Conservation (phyloP, 2,329 filamentous ascomycete genomes). For the Exophiala bonariae region DNA sequence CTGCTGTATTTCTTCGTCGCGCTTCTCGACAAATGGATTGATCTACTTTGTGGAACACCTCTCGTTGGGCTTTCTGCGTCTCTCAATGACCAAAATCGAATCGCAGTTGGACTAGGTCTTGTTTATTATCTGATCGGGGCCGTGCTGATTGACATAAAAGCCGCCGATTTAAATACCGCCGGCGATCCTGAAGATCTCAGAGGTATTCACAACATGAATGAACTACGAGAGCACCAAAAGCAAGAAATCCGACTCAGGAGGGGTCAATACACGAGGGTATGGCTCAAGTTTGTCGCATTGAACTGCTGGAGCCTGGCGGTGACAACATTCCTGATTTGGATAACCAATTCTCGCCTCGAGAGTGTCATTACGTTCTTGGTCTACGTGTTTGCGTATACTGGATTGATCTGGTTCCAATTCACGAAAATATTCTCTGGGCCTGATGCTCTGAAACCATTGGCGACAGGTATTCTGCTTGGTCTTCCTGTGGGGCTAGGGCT, state of each 20-base stretch:
- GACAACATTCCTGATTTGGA: constrained; percentile 53
- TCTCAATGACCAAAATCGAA: constrained; percentile 39
- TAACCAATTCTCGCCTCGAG: constrained; percentile 44
- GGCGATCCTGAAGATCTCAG: constrained; percentile 44
- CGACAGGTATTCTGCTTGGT: constrained; percentile 47
- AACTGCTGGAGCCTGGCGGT: constrained; percentile 55
- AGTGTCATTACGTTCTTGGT: constrained; percentile 52
- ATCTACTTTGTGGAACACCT: constrained; percentile 46
- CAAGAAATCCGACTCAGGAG: constrained; percentile 48
- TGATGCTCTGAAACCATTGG: constrained; percentile 48
- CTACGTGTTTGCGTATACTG: constrained; percentile 52
- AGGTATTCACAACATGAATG: constrained; percentile 41
- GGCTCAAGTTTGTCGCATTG: constrained; percentile 51
- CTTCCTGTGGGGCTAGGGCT: constrained; percentile 49
- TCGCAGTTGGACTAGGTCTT: constrained; percentile 56
- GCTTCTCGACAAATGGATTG: constrained; percentile 57
- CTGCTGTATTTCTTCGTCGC: constrained; percentile 57
- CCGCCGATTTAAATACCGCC: constrained; percentile 50
- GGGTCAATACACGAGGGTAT: constrained; percentile 52
- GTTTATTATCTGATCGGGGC: constrained; percentile 60
- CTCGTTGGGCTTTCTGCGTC: constrained; percentile 40
- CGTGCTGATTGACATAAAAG: constrained; percentile 57
- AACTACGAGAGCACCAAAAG: constrained; percentile 47
- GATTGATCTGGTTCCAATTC: constrained; percentile 56
- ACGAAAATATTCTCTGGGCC: constrained; percentile 55